Evolutionary conservation across 768 basidiomycete genomes (phyloP), one percentile per base, ranked within the genome.

Genomic region (Lactarius trivialis): DNA sequence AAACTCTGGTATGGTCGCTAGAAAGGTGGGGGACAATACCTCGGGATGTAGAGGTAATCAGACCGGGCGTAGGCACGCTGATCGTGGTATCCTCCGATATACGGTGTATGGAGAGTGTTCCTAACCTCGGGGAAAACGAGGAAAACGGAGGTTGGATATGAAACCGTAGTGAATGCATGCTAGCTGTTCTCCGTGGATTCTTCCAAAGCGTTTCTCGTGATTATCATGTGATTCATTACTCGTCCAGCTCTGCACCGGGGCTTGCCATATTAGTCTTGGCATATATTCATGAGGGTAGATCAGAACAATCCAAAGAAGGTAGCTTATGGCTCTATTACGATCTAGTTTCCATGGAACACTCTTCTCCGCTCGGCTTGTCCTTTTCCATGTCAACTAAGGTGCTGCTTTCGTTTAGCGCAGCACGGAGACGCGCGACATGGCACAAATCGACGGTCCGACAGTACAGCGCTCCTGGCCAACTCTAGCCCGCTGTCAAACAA

Each of bases 11-110:
- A 60, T 88, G 82, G 68, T 90, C 89, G 49, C 82, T 75, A 7
- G 88, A 85, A 6, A 92, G 75, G 71, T 93, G 91, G 0, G 86
- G 86, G 0, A 93, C 77, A 30, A 86, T 76, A 0, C 91, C 91
- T 15, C 91, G 83, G 48, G 86, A 86, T 4, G 89, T 89, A 4
- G 79, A 71, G 0, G 84, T 78, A 28, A 90, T 70, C 50, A 88
- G 62, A 3, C 78, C 80, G 0, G 91, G 91, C 0, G 90, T 91
- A 34, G 73, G 68, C 21, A 89, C 76, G 14, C 76, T 70, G 48
- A 82, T 54, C 0, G 58, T 34, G 2, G 21, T 28, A 12, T 61
- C 43, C 19, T 56, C 51, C 3, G 52, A 53, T 28, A 15, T 12
- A 14, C 67, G 56, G 14, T 55, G 52, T 8, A 67, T 43, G 14